Evolutionary conservation across 2,329 filamentous ascomycete species (phyloP).

Genomic region (Botrytis sinoallii): DNA sequence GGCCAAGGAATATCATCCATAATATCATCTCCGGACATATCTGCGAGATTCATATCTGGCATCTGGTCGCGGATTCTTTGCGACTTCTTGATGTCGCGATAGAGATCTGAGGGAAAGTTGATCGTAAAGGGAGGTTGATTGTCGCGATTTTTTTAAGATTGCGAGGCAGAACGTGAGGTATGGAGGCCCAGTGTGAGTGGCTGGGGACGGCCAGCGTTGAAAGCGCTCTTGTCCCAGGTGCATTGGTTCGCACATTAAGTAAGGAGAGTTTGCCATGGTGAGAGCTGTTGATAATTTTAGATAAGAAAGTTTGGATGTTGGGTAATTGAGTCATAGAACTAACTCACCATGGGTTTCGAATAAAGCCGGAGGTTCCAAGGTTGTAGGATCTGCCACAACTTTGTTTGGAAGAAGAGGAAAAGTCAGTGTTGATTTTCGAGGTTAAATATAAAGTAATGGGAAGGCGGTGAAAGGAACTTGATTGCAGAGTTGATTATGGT

Average conservation of each 20-base stretch:
- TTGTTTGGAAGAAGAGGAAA: not conserved
- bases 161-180: not conserved
- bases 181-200: too few species aligned
- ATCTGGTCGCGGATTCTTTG: not conserved
- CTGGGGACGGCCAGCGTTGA: not conserved
- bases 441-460: not conserved
- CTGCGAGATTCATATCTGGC: constrained; percentile 1
- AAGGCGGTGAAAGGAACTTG: not conserved
- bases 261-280: not conserved
- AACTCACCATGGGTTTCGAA: not conserved
- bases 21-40: not conserved
- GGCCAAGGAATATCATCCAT: not conserved
- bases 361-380: not conserved
- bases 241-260: not conserved
- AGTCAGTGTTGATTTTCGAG: not conserved
- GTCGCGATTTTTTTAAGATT: not conserved
- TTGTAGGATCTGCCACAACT: not conserved
- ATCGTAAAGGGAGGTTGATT: not conserved
- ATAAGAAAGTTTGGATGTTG: not conserved
- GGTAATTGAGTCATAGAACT: not conserved
- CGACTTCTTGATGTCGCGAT: not conserved
- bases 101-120: not conserved
- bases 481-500: not conserved
- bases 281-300: not conserved
- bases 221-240: not conserved